These are phyloP conservation scores for Infundibulicybe gibba DNA, from an alignment of 768 basidiomycete genomes.

Conservation along the genomic window DNA sequence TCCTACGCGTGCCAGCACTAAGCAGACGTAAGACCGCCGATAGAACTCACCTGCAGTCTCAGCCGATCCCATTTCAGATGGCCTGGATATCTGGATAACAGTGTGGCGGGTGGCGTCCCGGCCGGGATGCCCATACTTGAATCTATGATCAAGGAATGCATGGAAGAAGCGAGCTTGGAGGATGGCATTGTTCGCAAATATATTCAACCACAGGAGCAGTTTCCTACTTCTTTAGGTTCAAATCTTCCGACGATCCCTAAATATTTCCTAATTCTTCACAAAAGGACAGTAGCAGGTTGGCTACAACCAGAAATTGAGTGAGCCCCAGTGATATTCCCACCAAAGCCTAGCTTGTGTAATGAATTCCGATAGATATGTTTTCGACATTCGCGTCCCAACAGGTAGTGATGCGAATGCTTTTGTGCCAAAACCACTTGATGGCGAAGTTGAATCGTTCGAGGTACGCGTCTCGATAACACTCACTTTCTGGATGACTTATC, in stretches of 20 bases:
- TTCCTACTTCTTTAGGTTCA: conserved; percentile 78
- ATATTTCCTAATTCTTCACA: background rate
- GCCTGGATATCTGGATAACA: conserved; percentile 88
- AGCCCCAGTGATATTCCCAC: conserved; percentile 15
- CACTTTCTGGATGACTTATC: background rate
- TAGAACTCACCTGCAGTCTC: background rate
- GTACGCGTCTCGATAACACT: conserved; percentile 30
- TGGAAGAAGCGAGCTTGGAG: conserved; percentile 86
- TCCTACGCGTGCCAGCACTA: conserved; percentile 79
- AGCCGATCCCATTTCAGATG: conserved; percentile 41
- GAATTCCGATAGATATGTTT: conserved; percentile 59
- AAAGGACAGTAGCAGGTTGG: conserved; percentile 68
- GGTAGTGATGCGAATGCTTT: conserved; percentile 43
- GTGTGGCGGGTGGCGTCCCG: conserved; percentile 88
- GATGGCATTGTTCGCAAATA: conserved; percentile 59
- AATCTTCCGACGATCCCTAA: background rate
- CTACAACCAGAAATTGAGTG: conserved; percentile 87
- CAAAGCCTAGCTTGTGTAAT: background rate
- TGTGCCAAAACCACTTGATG: conserved; percentile 75
- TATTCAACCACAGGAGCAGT: conserved; percentile 63
- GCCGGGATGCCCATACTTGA: conserved; percentile 72
- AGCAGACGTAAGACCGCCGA: conserved; percentile 69
- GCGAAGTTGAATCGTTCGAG: conserved; percentile 93
- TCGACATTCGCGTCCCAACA: conserved; percentile 73
- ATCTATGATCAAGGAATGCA: conserved; percentile 83